These are phyloP conservation scores for Aspergillus intermedius DNA, from an alignment of 2,329 filamentous ascomycete genomes.

Conservation along the genomic window DNA sequence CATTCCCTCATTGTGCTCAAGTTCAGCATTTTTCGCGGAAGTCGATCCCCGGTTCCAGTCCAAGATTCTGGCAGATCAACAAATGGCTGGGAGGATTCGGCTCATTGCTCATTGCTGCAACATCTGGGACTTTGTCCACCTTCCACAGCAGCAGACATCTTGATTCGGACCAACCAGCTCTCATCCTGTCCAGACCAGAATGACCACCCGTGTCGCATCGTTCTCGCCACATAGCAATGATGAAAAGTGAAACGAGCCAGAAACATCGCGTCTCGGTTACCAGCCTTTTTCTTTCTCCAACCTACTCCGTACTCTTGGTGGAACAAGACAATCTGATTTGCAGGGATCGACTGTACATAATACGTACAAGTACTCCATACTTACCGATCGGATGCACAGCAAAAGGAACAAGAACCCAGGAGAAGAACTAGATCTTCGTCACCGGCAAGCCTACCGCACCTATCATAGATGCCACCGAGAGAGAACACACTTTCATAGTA, in stretches of 20 bases:
- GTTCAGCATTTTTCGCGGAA: neutral
- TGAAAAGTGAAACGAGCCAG: neutral
- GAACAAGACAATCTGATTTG: neutral
- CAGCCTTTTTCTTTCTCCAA: neutral
- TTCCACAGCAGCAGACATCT: neutral
- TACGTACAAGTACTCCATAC: neutral
- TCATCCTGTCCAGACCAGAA: neutral
- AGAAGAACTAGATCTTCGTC: conserved; percentile 5
- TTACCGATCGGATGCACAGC: neutral
- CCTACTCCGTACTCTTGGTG: neutral
- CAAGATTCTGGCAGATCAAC: neutral
- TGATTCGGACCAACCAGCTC: neutral
- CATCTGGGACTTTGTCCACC: neutral
- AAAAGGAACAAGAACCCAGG: neutral
- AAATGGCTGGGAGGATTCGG: neutral
- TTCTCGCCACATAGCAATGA: neutral
- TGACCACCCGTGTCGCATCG: neutral
- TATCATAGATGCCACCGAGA: conserved; percentile 9
- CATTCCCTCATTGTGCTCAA: neutral
- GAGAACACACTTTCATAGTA: neutral
- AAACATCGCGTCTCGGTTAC: neutral
- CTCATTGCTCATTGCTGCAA: neutral
- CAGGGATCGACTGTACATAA: neutral
- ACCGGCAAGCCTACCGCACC: conserved; percentile 8
- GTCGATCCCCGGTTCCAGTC: neutral